Evolutionary conservation across 441 rosid genomes (phyloP).

Genomic region (Adansonia gregorii): DNA sequence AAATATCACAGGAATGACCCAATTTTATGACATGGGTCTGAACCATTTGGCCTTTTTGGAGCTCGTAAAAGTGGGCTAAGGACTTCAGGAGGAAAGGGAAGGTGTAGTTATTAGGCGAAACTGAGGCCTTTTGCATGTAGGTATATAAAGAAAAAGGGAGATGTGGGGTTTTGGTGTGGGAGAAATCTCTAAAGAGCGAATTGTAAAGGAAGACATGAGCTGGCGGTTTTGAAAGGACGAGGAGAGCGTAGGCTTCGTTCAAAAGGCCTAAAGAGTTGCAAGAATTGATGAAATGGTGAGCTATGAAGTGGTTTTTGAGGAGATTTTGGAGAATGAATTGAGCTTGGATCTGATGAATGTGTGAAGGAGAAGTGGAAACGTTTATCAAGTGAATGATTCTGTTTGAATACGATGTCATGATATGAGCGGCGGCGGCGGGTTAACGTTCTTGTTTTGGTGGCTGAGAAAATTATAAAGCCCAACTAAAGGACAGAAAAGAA

Average conservation of each 20-base stretch:
- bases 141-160: conserved; percentile 46
- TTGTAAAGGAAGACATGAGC: conserved; percentile 57
- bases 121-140: conserved; percentile 38
- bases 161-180: conserved; percentile 43
- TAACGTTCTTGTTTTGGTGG: not conserved
- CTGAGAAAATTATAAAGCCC: not conserved
- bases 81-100: conserved; percentile 64
- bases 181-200: conserved; percentile 51
- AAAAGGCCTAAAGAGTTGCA: conserved; percentile 41
- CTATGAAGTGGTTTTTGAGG: conserved; percentile 39
- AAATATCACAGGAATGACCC: conserved; percentile 49
- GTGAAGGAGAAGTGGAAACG: conserved; percentile 35
- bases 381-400: conserved; percentile 40
- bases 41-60: conserved; percentile 38
- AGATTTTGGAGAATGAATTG: conserved; percentile 49
- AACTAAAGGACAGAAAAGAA: not conserved
- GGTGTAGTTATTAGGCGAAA: conserved; percentile 51
- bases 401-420: conserved; percentile 26
- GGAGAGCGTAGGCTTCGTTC: conserved; percentile 33
- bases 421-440: not conserved
- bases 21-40: conserved; percentile 51
- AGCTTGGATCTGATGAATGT: conserved; percentile 49
- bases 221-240: conserved; percentile 40
- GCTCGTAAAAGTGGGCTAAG: conserved; percentile 42
- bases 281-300: conserved; percentile 44